Evolutionary conservation across 176 grass and related monocot species (phyloP), one percentile per base, ranked within the genome.

Genomic region (Musa beccarii): DNA sequence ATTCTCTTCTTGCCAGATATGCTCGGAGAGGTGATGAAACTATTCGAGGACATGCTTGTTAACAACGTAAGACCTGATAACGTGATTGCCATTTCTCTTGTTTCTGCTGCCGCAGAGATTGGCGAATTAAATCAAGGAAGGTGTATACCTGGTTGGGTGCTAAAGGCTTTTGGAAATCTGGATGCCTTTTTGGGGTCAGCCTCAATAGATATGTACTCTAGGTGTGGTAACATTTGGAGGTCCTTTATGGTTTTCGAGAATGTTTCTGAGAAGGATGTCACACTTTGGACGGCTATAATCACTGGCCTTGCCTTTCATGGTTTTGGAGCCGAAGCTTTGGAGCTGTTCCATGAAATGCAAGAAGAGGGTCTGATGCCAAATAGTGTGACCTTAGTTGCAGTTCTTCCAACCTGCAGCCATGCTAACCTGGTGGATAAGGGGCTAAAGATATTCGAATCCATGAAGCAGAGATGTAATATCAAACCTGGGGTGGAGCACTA

Each of bases 391-490:
- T 82, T 87, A 65, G 76, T 90, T 52, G 79, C 72, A 76, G 88
- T 84, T 79, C 82, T 90, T 59, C 78, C 79, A 26, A 72, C 84
- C 54, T 90, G 88, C 69, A 84, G 76, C 75, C 88, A 90, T 87
- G 21, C 76, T 74, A 79, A 85, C 1, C 22, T 90, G 8, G 55
- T 84, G 26, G 88, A 84, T 82, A 65, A 86, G 72, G 88, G 82
- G 34, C 74, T 74, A 50, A 79, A 26, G 66, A 80, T 87, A 63
- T 90, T 90, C 73, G 1, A 80, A 73, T 12, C 25, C 76, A 80
- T 87, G 85, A 84, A 87, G 66, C 28, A 84, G 59, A 82, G 29
- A 14, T 90, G 82, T 24, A 50, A 72, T 49, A 64, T 87, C 74
- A 71, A 90, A 34, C 72, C 84, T 50, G 82, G 71, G 73, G 54